phyloP scores from a whole-genome alignment of 208 protist species.

The Strigomonas culicis region DNA sequence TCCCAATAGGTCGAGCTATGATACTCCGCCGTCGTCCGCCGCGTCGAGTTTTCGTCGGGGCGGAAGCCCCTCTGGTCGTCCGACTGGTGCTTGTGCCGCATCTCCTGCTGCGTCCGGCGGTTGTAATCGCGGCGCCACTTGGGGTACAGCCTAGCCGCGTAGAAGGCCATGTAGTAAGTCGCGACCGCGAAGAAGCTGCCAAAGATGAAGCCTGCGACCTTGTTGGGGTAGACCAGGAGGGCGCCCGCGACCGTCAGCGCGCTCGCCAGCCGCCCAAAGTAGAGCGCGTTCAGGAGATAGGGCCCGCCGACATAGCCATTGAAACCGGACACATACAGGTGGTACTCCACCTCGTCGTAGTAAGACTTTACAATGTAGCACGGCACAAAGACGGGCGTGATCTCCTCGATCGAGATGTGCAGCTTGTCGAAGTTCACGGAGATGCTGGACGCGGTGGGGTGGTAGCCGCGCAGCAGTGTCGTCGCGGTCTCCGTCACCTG shows the following conservation, averaged over 20 bases:
- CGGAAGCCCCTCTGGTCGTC: constrained; percentile 46
- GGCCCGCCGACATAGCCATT: constrained; percentile 66
- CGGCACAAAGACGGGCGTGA: constrained; percentile 76
- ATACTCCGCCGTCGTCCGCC: constrained; percentile 71
- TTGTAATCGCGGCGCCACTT: constrained; percentile 46
- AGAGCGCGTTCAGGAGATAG: constrained; percentile 75
- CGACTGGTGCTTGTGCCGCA: constrained; percentile 32
- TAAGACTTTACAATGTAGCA: constrained; percentile 78
- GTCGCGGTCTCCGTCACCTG: constrained; percentile 51
- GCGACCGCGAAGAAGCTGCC: constrained; percentile 33
- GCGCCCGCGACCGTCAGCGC: constrained; percentile 18
- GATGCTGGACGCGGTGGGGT: constrained; percentile 52
- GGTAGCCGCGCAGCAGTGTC: constrained; percentile 50
- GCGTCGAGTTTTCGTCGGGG: constrained; percentile 42
- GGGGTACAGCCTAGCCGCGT: constrained; percentile 52
- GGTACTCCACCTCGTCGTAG: constrained; percentile 77
- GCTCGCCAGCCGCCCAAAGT: constrained; percentile 41
- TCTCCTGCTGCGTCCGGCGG: constrained; percentile 30
- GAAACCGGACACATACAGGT: constrained; percentile 68
- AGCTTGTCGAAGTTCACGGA: constrained; percentile 51
- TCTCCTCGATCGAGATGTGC: constrained; percentile 47
- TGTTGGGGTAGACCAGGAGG: constrained; percentile 67
- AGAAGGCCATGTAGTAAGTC: constrained; percentile 74
- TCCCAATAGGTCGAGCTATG: constrained; percentile 78
- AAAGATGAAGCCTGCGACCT: constrained; percentile 51